Base-by-base conservation (phyloP, 768 basidiomycete species). In the Trametes cinnabarina region DNA sequence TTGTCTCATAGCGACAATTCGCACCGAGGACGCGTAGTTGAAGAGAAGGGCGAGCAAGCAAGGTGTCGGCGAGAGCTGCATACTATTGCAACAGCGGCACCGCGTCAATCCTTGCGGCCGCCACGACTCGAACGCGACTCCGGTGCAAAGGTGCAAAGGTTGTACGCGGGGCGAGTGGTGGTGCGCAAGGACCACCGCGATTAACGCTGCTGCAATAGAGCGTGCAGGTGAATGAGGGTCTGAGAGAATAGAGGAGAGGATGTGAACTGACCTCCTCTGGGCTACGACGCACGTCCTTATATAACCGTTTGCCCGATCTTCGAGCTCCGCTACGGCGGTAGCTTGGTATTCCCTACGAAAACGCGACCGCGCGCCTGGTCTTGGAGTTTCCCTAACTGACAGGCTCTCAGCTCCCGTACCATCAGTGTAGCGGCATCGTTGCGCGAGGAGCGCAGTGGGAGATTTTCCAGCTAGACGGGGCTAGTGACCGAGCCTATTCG, bases 41-140 rank as follows among this genome's bases (percentile, higher is more conserved):
- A 12, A 32, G 30, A 32, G 30, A 6, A 7, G 6, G 30, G 12
- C 30, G 30, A 32, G 30, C 30, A 12, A 32, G 30, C 6, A 32
- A 12, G 30, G 30, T 32, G 12, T 32, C 12, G 30, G 30, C 6
- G 30, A 32, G 30, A 32, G 7, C 30, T 32, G 30, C 42, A 43
- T 41, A 11, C 57, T 51, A 41, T 28, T 44, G 47, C 39, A 46
- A 52, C 25, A 55, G 40, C 47, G 51, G 34, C 28, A 42, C 30
- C 47, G 44, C 52, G 52, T 50, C 58, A 60, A 60, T 60, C 52
- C 58, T 60, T 60, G 58, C 58, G 58, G 58, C 58, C 58, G 58
- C 58, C 58, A 60, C 58, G 53, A 55, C 34, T 41, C 58, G 47
- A 39, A n/a, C n/a, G 26, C 58, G 30, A 48, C 40, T 25, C 58